Evolutionary conservation across 2,329 filamentous ascomycete genomes (phyloP), one percentile per base, ranked within the genome.

Genomic region (Cladosporium sp.): DNA sequence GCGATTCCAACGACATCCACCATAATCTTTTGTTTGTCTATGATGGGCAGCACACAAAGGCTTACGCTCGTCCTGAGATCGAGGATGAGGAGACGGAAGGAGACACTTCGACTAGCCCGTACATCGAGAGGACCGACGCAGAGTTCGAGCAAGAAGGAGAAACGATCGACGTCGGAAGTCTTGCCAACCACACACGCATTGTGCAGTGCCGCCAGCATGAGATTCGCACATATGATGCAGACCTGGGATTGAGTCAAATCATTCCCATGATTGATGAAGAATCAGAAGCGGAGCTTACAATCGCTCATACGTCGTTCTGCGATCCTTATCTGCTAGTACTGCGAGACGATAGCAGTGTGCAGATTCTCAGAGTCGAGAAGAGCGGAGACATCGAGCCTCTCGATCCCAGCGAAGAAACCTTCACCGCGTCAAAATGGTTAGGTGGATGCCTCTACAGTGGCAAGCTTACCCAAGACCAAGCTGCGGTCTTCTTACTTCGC

Each of bases 231-330:
- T 98, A 96, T 60, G 91, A 97, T 66, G 85, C 85, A 89, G 88
- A 95, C 67, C 79, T 98, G 52, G 88, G 86, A 9, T 78, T 98
- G 47, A 84, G 85, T 39, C 92, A 97, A 62, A 97, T 98, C 49
- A 78, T 96, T 43, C 89, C 91, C 1, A 89, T 97, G 79, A 80
- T 88, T 54, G 93, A 97, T 60, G 93, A 95, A 60, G 88, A 93
- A 56, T 91, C 85, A 0, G 90, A 86, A 11, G 84, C 80, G 16
- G 88, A 95, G 60, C 84, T 88, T 4, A 79, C 84, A 47, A 85
- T 93, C 36, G 73, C 90, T 39, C 86, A 83, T 61, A 86, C 88
- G 32, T 94, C 87, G 64, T 91, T 97, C 59, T 81, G 81, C 16
- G 92, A 97, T 59, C 89, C 89, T 0, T 96, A 90, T 62, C 69